Conservation (phyloP, 2,329 filamentous ascomycete genomes). For the Talaromyces sp. region DNA sequence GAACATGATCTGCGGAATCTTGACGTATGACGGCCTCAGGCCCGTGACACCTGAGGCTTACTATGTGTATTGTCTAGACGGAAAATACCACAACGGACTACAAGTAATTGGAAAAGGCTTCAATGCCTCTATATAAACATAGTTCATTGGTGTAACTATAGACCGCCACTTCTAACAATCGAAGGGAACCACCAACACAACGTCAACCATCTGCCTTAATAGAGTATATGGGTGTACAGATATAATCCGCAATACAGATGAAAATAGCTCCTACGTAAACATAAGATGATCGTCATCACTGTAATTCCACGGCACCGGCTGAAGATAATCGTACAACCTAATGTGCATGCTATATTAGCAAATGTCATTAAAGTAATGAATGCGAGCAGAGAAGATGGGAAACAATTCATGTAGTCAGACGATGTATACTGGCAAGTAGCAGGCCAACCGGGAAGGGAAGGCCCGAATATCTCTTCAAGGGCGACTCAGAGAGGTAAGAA, state of each 20-base stretch:
- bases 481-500: constrained; percentile 67
- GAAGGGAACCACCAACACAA: not conserved
- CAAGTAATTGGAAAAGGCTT: not conserved
- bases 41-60: not conserved
- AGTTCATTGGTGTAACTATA: not conserved
- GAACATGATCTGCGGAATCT: not conserved
- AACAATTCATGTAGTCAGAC: constrained; percentile 53
- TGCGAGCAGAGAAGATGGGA: not conserved
- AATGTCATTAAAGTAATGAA: not conserved
- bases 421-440: constrained; percentile 70
- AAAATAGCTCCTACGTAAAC: not conserved
- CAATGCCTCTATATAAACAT: not conserved
- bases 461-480: constrained; percentile 64
- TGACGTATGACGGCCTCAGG: not conserved
- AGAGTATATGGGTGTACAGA: not conserved
- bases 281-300: not conserved
- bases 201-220: not conserved
- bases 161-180: not conserved
- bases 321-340: not conserved
- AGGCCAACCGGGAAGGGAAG: constrained; percentile 61
- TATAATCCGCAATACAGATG: not conserved
- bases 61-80: not conserved
- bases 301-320: not conserved
- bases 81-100: not conserved
- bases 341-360: constrained; percentile 2